Evolutionary conservation across 2,329 filamentous ascomycete species (phyloP), one percentile per base, ranked within the genome.

Genomic region (Hyphodiscus sp.): DNA sequence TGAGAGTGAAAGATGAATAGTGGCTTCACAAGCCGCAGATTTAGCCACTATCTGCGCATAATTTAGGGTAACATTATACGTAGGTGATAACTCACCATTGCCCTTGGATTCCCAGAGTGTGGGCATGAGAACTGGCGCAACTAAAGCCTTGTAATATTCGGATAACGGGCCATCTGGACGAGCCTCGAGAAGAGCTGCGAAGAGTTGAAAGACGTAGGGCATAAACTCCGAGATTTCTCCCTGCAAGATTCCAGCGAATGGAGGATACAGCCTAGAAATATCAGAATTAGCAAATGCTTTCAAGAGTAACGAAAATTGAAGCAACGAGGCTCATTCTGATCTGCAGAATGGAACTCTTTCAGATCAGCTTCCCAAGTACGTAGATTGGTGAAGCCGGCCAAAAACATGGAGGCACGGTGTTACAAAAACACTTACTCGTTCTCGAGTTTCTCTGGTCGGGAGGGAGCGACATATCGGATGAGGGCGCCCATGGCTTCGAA

Each of bases 191-290:
- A 99, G 80, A 50, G 92, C 89, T 2, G 92, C 89, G 59, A 97
- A 88, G 38, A 99, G 81, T 69, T 99, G 94, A 77, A 99, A 96
- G 51, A 97, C 85, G 64, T 97, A 99, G 5, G 92, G 94, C 67
- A 90, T 86, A 68, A 99, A 99, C 72, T 99, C 94, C 86, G 60
- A 11, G 23, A 97, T 86, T 65, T 94, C 89, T 59, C 89, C 86
- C 19, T 83, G 80, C 30, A 99, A 77, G 49, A 96, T 86, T 52
- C 79, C 78, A 54, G 89, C 85, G 68, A 97, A 94, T 1, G 91
- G 88, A 51, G 83, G 77, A 76, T 94, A 96, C 5, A 38, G 33
- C 33, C 16, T 38, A n/a, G 4, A 13, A 38, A 38, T 38, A 2
- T n/a, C 11, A n/a, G 33, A 13, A n/a, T 38, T n/a, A 38, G 33